Percentiles rank a stretch among this genome's conserved stretches.
Evolutionary conservation across 108 stramenopile genomes (phyloP).

Genomic region (Phaeodactylum tricornutum): DNA sequence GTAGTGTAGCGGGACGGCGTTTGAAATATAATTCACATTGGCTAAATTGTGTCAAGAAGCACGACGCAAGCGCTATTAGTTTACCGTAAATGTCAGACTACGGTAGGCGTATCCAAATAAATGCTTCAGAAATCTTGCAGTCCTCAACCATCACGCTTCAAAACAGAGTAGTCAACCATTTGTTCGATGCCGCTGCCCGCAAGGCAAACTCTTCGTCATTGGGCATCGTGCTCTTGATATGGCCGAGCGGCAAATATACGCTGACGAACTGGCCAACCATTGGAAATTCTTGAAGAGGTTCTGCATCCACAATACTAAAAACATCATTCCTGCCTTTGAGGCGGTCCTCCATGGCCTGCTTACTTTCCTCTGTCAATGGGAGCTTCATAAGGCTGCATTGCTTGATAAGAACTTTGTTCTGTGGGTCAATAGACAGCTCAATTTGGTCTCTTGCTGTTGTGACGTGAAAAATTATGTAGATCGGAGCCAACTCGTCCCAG

Average conservation of each 20-base stretch:
- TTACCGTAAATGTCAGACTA: too few species aligned
- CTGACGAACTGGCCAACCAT: constrained; percentile 76
- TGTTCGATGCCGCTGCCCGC: constrained; percentile 30
- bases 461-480: constrained; percentile 51
- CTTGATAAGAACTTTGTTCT: constrained; percentile 15
- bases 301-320: constrained; percentile 31
- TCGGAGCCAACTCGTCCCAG: constrained; percentile 48
- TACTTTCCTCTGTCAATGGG: constrained; percentile 22
- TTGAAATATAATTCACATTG: too few species aligned
- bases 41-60: too few species aligned
- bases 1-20: too few species aligned
- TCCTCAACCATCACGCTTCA: constrained; percentile 4
- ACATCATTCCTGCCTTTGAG: too few species aligned
- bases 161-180: constrained; percentile 46
- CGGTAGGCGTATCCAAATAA: too few species aligned
- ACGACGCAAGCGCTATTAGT: too few species aligned
- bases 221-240: constrained; percentile 71
- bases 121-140: not conserved
- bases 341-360: constrained; percentile 22
- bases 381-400: constrained; percentile 45
- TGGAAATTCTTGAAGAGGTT: constrained; percentile 37
- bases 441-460: constrained; percentile 73
- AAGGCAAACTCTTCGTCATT: constrained; percentile 63
- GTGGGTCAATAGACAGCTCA: constrained; percentile 34
- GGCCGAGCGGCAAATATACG: constrained; percentile 62